A percentile compares a stretch with the other conserved stretches of the same genome.
Conservation (phyloP, 495 filamentous ascomycete species). For the Wilcoxina mikolae region DNA sequence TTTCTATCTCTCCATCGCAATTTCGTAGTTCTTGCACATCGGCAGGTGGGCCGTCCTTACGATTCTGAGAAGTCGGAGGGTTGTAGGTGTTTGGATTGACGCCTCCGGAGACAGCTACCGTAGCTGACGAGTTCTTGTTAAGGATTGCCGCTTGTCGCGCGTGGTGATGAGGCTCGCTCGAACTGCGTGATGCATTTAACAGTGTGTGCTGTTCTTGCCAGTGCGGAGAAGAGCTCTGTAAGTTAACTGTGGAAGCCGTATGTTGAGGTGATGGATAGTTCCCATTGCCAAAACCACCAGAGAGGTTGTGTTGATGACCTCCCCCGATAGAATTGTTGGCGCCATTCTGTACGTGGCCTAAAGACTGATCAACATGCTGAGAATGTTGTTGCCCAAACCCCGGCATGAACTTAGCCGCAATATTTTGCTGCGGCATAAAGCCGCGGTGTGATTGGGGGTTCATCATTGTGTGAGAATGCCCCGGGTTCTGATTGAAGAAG, state of each 20-base stretch:
- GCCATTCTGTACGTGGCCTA: constrained; percentile 46
- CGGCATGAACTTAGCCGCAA: constrained; percentile 13
- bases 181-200: constrained; percentile 53
- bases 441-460: constrained; percentile 49
- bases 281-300: constrained; percentile 48
- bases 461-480: constrained; percentile 49
- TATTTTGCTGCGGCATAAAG: constrained; percentile 39
- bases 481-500: constrained; percentile 60
- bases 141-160: constrained; percentile 40
- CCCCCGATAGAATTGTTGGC: constrained; percentile 42
- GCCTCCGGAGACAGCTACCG: constrained; percentile 40
- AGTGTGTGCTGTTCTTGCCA: constrained; percentile 79
- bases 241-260: constrained; percentile 56
- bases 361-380: constrained; percentile 54
- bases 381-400: constrained; percentile 50
- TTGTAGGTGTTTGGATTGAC: constrained; percentile 33
- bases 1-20: constrained; percentile 44
- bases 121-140: constrained; percentile 38
- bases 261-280: constrained; percentile 47
- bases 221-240: constrained; percentile 41
- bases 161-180: constrained; percentile 50
- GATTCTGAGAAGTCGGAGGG: constrained; percentile 21
- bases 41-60: constrained; percentile 30
- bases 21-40: constrained; percentile 49
- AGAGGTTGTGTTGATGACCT: constrained; percentile 65